Base-by-base conservation (phyloP, 208 protist species). In the Strigomonas culicis region DNA sequence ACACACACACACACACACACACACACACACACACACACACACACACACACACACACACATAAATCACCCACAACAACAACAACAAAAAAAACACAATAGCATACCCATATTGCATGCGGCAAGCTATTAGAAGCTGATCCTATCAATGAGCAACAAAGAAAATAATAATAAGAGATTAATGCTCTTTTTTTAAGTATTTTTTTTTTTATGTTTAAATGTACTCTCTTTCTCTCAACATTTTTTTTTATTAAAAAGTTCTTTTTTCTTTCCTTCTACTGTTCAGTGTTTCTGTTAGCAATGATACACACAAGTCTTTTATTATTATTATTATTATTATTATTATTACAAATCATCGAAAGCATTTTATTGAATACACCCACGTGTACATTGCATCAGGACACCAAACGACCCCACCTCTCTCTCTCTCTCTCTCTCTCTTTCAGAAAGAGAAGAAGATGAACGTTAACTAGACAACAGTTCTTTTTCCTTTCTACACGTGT, bases 161-260 rank as follows among this genome's bases (percentile, higher is more conserved):
- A 17, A 58, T 58, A 49, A 58, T 58, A 58, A 21, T 28, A 21
- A 58, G 21, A 58, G 15, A 21, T 49, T 58, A 43, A 15, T 24
- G 15, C 13, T 58, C n/a, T 49, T 13, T 28, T 58, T 28, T 43
- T 58, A 39, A 17, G n/a, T 43, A 13, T 13, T 58, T 63, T 49
- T 59, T 63, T n/a, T 63, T 58, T 59, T 63, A 17, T 63, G 30
- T 61, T n/a, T 56, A 13, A 28, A 49, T 49, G 13, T 61, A 56
- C 17, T 56, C 24, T 25, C n/a, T 63, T n/a, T 47, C 13, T 47
- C 41, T 21, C 15, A 47, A 21, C 15, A 47, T 19, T 21, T 47
- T 47, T 47, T 47, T 21, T 47, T 47, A 21, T 47, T 47, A 13
- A 19, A 21, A 47, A 21, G 19, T 19, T 47, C 41, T 19, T 47